phyloP scores from a whole-genome alignment of 495 filamentous ascomycete genomes.

The Opeltia flavorubescens region DNA sequence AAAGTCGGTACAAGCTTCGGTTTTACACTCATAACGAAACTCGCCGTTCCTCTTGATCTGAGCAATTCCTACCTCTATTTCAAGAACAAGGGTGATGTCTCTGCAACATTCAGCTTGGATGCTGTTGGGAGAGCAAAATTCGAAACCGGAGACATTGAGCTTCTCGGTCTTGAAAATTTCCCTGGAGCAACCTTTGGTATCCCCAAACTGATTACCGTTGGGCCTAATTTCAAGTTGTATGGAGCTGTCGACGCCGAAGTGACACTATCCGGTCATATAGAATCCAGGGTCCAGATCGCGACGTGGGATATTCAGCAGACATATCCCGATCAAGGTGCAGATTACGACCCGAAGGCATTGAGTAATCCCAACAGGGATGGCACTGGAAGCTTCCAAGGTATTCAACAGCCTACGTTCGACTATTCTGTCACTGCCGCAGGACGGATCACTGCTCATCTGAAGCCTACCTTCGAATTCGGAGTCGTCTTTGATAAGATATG shows the following conservation, averaged over 20 bases:
- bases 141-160: conserved; percentile 6
- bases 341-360: conserved; percentile 5
- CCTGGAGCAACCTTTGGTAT: conserved; percentile 20
- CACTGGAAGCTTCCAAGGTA: conserved; percentile 6
- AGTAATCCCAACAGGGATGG: conserved; percentile 9
- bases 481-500: conserved; percentile 16
- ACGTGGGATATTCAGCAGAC: conserved; percentile 15
- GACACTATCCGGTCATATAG: conserved; percentile 10
- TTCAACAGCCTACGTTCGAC: background rate
- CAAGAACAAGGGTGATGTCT: conserved; percentile 17
- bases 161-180: conserved; percentile 9
- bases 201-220: conserved; percentile 23
- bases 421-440: conserved; percentile 3
- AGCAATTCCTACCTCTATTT: conserved; percentile 19
- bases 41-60: conserved; percentile 11
- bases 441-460: conserved; percentile 12
- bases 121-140: conserved; percentile 8
- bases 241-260: conserved; percentile 12
- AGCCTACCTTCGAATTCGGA: conserved; percentile 17
- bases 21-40: conserved; percentile 15
- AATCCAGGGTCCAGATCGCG: conserved; percentile 9
- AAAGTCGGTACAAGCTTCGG: conserved; percentile 15
- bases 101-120: conserved; percentile 15
- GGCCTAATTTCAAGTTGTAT: conserved; percentile 19
- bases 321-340: conserved; percentile 3